These are phyloP conservation scores for Porcisia deanei DNA, from an alignment of 208 protist species.

Conservation along the genomic window DNA sequence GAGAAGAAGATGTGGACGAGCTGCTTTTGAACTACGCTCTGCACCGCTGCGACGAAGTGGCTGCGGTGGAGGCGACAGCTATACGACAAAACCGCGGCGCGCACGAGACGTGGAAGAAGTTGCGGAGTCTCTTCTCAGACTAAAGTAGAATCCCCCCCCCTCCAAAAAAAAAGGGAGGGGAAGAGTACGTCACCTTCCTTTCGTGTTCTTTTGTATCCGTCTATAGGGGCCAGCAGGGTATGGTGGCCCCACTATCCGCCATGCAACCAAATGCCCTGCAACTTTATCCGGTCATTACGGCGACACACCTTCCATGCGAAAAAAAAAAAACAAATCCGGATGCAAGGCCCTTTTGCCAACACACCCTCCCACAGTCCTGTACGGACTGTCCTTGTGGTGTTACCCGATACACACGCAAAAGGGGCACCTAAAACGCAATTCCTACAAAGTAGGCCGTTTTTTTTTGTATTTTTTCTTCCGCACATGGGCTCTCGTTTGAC, in stretches of 20 bases:
- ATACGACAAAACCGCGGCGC: constrained; percentile 30
- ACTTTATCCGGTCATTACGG: not conserved
- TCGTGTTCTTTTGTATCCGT: not conserved
- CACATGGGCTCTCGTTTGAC: too few species aligned
- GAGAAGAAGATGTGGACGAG: constrained; percentile 39
- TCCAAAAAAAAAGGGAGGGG: not conserved
- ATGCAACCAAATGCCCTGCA: not conserved
- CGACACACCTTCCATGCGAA: not conserved
- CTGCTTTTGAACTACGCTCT: constrained; percentile 55
- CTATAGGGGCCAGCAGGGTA: not conserved
- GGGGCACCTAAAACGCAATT: not conserved
- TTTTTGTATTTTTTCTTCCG: too few species aligned
- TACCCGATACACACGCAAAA: not conserved
- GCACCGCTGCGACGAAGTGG: constrained; percentile 65
- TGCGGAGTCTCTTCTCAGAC: constrained; percentile 30
- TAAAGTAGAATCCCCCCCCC: not conserved
- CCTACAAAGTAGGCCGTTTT: not conserved
- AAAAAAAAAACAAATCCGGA: not conserved
- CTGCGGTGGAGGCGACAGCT: constrained; percentile 61
- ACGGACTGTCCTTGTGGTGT: not conserved
- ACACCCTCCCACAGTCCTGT: not conserved
- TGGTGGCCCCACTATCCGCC: not conserved
- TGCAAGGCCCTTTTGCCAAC: not conserved
- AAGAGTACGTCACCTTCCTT: not conserved
- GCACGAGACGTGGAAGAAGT: constrained; percentile 41